Percentiles rank a stretch among this genome's conserved stretches.
phyloP scores from a whole-genome alignment of 2,329 filamentous ascomycete genomes.

The Sclerotinia spermophila region DNA sequence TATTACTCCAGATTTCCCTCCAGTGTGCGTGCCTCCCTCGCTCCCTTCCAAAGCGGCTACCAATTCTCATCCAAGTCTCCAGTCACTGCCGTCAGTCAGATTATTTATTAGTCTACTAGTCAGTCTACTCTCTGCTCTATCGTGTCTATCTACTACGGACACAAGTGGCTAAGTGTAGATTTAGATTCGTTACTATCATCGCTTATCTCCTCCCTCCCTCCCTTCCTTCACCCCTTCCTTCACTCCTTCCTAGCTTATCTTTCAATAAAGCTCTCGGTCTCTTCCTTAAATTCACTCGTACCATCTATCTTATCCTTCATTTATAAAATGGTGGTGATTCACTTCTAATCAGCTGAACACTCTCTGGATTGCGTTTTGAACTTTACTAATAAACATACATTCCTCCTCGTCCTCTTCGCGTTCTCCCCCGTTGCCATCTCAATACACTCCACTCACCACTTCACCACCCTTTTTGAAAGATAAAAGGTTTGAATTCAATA shows the following conservation, averaged over 20 bases:
- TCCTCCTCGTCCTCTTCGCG: background rate
- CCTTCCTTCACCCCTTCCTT: background rate
- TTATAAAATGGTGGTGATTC: background rate
- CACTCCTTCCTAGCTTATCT: background rate
- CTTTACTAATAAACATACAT: background rate
- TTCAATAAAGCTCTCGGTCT: background rate
- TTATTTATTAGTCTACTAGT: background rate
- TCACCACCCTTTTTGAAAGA: background rate
- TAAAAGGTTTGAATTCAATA: background rate
- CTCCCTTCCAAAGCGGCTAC: background rate
- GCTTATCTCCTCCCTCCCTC: background rate
- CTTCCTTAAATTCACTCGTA: background rate
- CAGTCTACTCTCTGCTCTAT: too few relatives aligned
- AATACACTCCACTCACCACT: too few relatives aligned
- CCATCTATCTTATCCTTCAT: background rate
- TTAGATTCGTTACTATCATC: background rate
- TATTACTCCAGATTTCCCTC: background rate
- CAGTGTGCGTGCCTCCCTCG: too few relatives aligned
- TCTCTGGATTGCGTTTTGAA: background rate
- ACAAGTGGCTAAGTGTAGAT: background rate
- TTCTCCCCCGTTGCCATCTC: too few relatives aligned
- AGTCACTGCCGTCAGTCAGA: background rate
- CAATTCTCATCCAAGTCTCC: background rate
- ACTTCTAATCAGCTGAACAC: background rate
- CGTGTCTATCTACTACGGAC: too few relatives aligned